Evolutionary conservation across 768 basidiomycete genomes (phyloP), one percentile per base, ranked within the genome.

Genomic region (Leccinellum luteum): DNA sequence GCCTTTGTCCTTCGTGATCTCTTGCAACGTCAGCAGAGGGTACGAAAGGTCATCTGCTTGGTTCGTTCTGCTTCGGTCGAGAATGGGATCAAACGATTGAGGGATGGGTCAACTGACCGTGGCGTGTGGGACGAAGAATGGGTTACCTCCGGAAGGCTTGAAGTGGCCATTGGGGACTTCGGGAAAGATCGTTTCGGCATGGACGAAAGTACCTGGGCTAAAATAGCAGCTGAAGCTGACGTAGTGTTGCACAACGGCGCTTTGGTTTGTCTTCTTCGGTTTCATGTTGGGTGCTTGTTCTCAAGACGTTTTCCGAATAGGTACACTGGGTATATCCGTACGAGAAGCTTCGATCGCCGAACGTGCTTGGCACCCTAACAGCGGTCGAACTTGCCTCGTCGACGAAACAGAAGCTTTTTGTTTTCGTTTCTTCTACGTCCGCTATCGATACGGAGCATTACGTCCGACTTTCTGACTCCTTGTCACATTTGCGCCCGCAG

Each of bases 251-350:
- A 99, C 70, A 99, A 99, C 62, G 97, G 97, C 34, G 97, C 97
- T n/a, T 73, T 98, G 72, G 96, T 95, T 64, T 58, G 89, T 79
- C n/a, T 6, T 30, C 57, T n/a, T 28, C 38, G 34, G 2, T 30
- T 51, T 31, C 25, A 28, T 17, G 19, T 48, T 14, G n/a, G 6
- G 7, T 4, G 6, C 17, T 23, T 45, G 15, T 32, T 31, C 34
- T 57, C 41, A 64, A n/a, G 54, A 45, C 3, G 21, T 32, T 32
- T 7, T n/a, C 10, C 19, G 32, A 30, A 25, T 66, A 94, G 92
- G 93, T 98, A 14, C 97, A 99, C 68, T 99, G 97, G 97, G 92
- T 99, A 3, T 99, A 97, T 72, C 94, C 94, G 0, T 99, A 99
- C 74, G 89, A 95, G 69, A 93, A 87, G 70, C 80, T 99, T 12